Base-by-base conservation (phyloP, 495 filamentous ascomycete genomes). In the Aspergillus conjunctus region DNA sequence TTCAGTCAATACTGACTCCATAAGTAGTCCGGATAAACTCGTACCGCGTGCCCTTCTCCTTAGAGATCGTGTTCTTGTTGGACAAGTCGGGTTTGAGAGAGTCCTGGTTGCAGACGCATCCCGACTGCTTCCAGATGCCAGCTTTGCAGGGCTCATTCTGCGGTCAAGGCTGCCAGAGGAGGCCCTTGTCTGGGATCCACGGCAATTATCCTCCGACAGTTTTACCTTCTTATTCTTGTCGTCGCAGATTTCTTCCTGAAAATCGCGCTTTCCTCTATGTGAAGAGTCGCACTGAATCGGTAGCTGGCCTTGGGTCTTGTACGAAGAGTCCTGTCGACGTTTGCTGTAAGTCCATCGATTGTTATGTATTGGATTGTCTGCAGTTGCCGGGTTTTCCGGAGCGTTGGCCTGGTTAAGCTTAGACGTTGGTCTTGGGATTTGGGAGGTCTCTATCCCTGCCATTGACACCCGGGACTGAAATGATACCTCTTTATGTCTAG, bases 41-140 rank as follows among this genome's bases (percentile, higher is more conserved):
- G 48, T 70, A 75, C 73, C 68, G 66, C 71, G 62, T 45, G 70
- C 63, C 22, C 57, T 66, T 17, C 73, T 66, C 18, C 60, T 66
- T 10, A 61, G 57, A 0, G 71, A 26, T 39, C 54, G 56, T 4
- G n/a, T 61, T 21, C 60, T 54, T 37, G 43, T 51, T 2, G 59
- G 26, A 15, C 31, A 18, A 17, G 45, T 64, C 22, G 59, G 56
- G 45, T 18, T 52, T 33, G 46, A 54, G 3, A 45, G 7, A 12
- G 59, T 39, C n/a, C 33, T 39, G 7, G 37, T 51, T 37, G 68
- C 46, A 46, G 44, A 11, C 8, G 51, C 20, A 14, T 57, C 41
- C 43, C 63, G 43, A 21, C 67, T 66, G 41, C 66, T 62, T 30
- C 63, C 61, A 54, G 66, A 65, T 7, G 60, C 62, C 11, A 68